Conservation (phyloP, 2,329 filamentous ascomycete species). For the Neonectria punicea region DNA sequence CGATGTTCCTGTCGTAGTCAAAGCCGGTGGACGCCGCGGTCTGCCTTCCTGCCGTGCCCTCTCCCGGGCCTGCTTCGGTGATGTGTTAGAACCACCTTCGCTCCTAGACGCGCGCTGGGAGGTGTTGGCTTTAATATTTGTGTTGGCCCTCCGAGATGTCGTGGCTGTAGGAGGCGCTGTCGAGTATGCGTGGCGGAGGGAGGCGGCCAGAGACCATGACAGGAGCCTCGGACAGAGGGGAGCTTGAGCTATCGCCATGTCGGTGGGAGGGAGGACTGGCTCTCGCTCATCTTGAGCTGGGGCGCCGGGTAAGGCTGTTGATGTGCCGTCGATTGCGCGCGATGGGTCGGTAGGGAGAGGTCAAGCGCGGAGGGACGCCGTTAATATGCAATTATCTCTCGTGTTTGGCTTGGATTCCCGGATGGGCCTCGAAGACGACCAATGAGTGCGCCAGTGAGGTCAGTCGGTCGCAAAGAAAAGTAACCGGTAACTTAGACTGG, state of each 20-base stretch:
- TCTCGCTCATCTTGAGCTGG: constrained; percentile 29
- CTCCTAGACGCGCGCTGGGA: constrained; percentile 7
- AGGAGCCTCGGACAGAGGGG: constrained; percentile 27
- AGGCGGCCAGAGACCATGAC: constrained; percentile 16
- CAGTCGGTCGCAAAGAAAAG: constrained; percentile 11
- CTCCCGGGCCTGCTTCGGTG: background rate
- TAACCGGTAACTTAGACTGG: background rate
- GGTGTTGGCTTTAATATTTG: constrained; percentile 2
- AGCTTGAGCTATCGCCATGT: constrained; percentile 42
- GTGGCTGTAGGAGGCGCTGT: constrained; percentile 7
- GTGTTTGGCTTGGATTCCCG: background rate
- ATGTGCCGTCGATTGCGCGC: background rate
- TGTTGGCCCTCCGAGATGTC: constrained; percentile 17
- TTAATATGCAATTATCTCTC: background rate
- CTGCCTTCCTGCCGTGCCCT: background rate
- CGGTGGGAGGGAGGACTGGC: constrained; percentile 11
- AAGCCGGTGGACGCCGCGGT: background rate
- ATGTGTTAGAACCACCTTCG: constrained; percentile 12
- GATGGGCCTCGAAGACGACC: constrained; percentile 5
- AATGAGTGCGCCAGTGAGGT: background rate
- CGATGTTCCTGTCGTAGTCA: constrained; percentile 35
- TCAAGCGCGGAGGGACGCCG: background rate
- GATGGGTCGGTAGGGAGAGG: background rate
- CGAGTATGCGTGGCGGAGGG: constrained; percentile 27
- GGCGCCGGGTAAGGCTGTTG: background rate